Base-by-base conservation (phyloP, 768 basidiomycete genomes). In the Collybiopsis confluens region DNA sequence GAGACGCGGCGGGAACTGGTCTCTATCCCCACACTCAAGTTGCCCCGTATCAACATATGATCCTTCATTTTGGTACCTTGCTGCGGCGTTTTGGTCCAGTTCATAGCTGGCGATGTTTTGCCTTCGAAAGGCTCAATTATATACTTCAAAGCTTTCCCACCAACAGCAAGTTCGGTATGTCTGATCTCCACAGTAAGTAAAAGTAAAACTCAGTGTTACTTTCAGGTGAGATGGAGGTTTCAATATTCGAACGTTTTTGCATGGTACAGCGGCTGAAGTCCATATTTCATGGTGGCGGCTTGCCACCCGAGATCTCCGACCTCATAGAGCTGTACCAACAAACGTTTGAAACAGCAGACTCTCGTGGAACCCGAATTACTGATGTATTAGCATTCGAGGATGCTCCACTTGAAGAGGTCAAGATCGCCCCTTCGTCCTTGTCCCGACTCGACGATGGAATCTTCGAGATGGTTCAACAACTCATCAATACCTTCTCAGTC, bases 41-140 rank as follows among this genome's bases (percentile, higher is more conserved):
- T 16, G 56, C 55, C 1, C 67, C 71, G 0, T 72, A 74, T 40
- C 73, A 77, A 6, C 78, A 78, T 55, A 45, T 73, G 3, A 54
- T 71, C 1, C 57, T 79, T 16, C 76, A 78, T 58, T 57, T 75
- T 21, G 56, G 58, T 0, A 53, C 64, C 3, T 60, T 63, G 20
- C 55, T 78, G 2, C 51, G 53, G 1, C 51, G 59, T 1, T 72
- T 70, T 56, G 72, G 74, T 1, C 73, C 74, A 0, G 62, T 61
- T 7, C 73, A 70, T 48, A 59, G 62, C 5, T 76, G 73, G 71
- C 53, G 68, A 15, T 66, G 66, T 28, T 74, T 65, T 38, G 56
- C 68, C 1, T 72, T 72, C 45, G 71, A 75, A 50, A 27, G 66
- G 4, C 62, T 65, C 30, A 75, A 74, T 52, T 61, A 66, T 28